Conservation (phyloP, 2,329 filamentous ascomycete species). For the Ophiostoma sp. region DNA sequence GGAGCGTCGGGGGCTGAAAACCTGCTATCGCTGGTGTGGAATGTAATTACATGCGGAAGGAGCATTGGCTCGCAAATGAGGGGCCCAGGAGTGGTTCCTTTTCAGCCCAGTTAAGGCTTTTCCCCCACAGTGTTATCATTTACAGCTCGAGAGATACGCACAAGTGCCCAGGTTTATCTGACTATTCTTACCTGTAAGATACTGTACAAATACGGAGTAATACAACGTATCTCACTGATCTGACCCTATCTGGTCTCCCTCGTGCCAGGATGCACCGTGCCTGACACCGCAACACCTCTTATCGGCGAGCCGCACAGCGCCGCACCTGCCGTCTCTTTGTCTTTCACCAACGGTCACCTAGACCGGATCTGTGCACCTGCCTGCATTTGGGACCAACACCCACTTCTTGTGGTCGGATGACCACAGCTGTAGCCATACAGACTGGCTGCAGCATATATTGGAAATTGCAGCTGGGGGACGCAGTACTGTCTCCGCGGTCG, state of each 20-base stretch:
- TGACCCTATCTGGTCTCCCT: background rate
- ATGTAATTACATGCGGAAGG: background rate
- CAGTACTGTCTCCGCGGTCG: background rate
- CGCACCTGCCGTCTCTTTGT: background rate
- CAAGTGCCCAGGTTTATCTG: background rate
- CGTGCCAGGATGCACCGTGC: background rate
- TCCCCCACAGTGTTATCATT: slow-evolving; percentile 1
- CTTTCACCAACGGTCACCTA: background rate
- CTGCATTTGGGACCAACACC: slow-evolving; percentile 1
- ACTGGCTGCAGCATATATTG: background rate
- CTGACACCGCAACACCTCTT: background rate
- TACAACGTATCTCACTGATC: background rate
- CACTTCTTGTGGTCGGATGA: slow-evolving; percentile 18
- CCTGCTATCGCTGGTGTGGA: background rate
- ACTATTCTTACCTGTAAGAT: background rate
- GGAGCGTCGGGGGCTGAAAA: background rate
- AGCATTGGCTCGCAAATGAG: background rate
- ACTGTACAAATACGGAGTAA: background rate
- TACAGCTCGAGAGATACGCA: background rate
- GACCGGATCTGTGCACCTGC: background rate
- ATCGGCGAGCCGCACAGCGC: slow-evolving; percentile 17
- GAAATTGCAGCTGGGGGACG: background rate
- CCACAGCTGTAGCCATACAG: background rate
- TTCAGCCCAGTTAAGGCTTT: too few relatives aligned
- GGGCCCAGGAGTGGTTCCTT: background rate